Evolutionary conservation across 768 basidiomycete genomes (phyloP), one percentile per base, ranked within the genome.

Genomic region (Cantharellus anzutake): DNA sequence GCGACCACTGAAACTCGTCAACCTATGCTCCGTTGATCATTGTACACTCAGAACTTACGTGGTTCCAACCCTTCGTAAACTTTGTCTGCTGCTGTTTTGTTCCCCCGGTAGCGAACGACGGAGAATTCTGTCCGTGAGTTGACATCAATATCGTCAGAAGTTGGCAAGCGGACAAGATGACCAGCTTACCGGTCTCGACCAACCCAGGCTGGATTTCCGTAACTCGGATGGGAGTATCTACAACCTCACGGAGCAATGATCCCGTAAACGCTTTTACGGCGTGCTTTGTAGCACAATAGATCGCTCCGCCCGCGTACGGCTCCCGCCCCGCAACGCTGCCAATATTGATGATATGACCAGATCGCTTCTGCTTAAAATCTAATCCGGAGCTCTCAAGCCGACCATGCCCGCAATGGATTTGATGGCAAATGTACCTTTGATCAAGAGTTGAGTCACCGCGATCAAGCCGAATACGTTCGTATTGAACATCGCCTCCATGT

Each of bases 171-270:
- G 11, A 29, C 34, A 39, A 34, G 5, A 37, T 34, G 37, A 51
- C 20, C 14, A 3, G 16, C 64, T 51, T 51, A 68, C 61, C 53
- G 5, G 88, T 88, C 71, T 88, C 86, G 39, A 88, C 86, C 85
- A 87, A 83, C 16, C 85, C 92, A 39, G 94, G 96, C 67, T 90
- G 86, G 59, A 99, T 84, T 71, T 98, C 91, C 4, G 89, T 85
- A 3, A 98, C 93, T 58, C 96, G 78, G 66, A 99, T 91, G 20
- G 82, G 82, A 14, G 93, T 96, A 67, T 88, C 82, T 41, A 97
- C 92, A 41, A 98, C 76, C 69, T 98, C 94, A 61, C 82, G 77
- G 71, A 89, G 70, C 52, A 98, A 73, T 3, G 84, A 78, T 42
- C 81, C 82, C 34, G 81, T 86, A 73, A 98, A 98, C 2, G 93